Conservation (phyloP, 768 basidiomycete genomes). For the Trametes cubensis region DNA sequence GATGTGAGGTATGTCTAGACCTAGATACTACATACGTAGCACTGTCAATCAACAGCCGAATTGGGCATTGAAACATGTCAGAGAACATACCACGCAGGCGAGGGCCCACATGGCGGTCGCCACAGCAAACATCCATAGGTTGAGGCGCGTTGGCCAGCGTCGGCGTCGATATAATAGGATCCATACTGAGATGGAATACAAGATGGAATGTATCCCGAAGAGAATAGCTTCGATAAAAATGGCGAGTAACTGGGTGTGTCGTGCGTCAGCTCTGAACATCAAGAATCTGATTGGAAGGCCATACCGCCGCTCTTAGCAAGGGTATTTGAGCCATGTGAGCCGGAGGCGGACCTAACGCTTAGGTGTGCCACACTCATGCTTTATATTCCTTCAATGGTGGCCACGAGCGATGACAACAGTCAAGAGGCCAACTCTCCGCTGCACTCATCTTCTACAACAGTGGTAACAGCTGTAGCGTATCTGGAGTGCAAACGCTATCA, state of each 20-base stretch:
- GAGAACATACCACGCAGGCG: neutral
- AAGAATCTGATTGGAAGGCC: neutral
- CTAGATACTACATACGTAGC: too few species aligned
- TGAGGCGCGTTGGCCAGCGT: neutral
- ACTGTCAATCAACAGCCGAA: too few species aligned
- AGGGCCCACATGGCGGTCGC: neutral
- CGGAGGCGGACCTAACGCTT: too few species aligned
- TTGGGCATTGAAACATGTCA: neutral
- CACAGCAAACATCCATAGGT: neutral
- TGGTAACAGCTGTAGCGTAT: too few species aligned
- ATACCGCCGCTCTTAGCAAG: neutral
- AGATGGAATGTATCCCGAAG: neutral
- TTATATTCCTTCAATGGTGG: too few species aligned
- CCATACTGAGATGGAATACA: conserved; percentile 6
- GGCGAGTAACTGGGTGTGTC: neutral
- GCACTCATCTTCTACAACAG: too few species aligned
- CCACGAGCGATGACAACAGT: too few species aligned
- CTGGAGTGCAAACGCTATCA: too few species aligned
- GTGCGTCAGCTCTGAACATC: too few species aligned
- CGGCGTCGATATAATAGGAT: neutral
- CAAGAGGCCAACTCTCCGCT: too few species aligned
- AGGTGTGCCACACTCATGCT: too few species aligned
- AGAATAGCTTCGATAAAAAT: neutral
- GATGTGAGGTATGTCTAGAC: too few species aligned
- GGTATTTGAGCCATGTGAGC: neutral